Base-by-base conservation (phyloP, 352 stramenopile species). In the Phytophthora kernoviae region DNA sequence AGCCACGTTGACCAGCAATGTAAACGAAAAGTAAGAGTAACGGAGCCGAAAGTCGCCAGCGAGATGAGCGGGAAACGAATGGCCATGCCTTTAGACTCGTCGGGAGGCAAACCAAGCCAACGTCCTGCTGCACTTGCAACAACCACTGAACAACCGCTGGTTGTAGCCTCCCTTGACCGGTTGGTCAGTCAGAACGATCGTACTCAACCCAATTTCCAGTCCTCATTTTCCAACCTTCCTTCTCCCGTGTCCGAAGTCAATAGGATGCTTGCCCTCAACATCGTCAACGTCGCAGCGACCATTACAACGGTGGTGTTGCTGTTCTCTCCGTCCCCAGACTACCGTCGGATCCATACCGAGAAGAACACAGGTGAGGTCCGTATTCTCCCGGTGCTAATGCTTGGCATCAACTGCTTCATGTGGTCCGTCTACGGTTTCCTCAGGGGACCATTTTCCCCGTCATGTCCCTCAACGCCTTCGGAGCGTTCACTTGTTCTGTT, bases 361-460 rank as follows among this genome's bases (percentile, higher is more conserved):
- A 62, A 70, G 51, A 40, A 36, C 40, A 76, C 68, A 2, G 68
- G 68, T 17, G 58, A 67, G 45, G 67, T 70, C 17, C 67, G 62
- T 1, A 44, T 73, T 20, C 40, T 76, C 10, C 68, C 68, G 5
- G 51, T 76, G 48, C 18, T 73, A 18, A 70, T 70, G 46, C 46
- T 73, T 2, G 49, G 50, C 41, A 54, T 58, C 58, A 76, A 76
- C 54, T 73, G 68, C 68, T 69, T 65, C 57, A 62, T 51, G 9
- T 75, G 66, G 66, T 37, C 58, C 50, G 45, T 48, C 32, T 75
- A 75, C 26, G 61, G 65, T 14, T 64, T 58, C 34, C 65, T 75
- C 12, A 68, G 21, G 47, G 27, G 20, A 55, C 43, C 32, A 62
- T 64, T 55, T 75, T 68, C 61, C 65, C 65, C 27, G 53, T 75